A percentile compares a stretch with the other conserved stretches of the same genome.
Conservation (phyloP, 2,329 filamentous ascomycete species). For the Fusarium acutatum region DNA sequence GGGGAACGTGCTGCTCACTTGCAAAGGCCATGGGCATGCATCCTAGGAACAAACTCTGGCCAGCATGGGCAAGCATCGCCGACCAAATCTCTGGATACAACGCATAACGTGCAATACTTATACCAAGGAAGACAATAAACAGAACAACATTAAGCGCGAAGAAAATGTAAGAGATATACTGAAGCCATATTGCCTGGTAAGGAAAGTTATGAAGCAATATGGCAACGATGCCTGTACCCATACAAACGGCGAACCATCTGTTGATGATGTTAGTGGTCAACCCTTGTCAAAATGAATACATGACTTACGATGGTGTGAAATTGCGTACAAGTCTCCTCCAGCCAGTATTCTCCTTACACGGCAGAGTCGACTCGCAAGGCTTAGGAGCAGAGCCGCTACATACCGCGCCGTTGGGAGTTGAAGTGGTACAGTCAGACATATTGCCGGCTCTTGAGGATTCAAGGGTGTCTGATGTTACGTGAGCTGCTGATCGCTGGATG, state of each 20-base stretch:
- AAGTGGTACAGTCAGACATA: constrained; percentile 30
- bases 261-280: background rate
- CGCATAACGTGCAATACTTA: constrained; percentile 68
- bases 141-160: constrained; percentile 68
- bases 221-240: constrained; percentile 75
- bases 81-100: constrained; percentile 72
- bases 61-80: constrained; percentile 72
- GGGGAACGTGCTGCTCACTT: constrained; percentile 47
- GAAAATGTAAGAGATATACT: constrained; percentile 67
- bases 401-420: constrained; percentile 9
- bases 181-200: constrained; percentile 65
- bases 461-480: constrained; percentile 11
- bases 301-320: constrained; percentile 62
- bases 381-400: constrained; percentile 11
- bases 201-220: constrained; percentile 70
- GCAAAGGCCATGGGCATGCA: constrained; percentile 75
- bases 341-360: constrained; percentile 48
- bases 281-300: background rate
- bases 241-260: constrained; percentile 67
- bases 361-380: constrained; percentile 23
- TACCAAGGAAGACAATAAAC: constrained; percentile 62
- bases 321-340: constrained; percentile 60
- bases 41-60: constrained; percentile 73
- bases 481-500: constrained; percentile 17
- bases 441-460: background rate